Conservation (phyloP, 2,329 filamentous ascomycete species). For the Graphiopsis chlorocephala region DNA sequence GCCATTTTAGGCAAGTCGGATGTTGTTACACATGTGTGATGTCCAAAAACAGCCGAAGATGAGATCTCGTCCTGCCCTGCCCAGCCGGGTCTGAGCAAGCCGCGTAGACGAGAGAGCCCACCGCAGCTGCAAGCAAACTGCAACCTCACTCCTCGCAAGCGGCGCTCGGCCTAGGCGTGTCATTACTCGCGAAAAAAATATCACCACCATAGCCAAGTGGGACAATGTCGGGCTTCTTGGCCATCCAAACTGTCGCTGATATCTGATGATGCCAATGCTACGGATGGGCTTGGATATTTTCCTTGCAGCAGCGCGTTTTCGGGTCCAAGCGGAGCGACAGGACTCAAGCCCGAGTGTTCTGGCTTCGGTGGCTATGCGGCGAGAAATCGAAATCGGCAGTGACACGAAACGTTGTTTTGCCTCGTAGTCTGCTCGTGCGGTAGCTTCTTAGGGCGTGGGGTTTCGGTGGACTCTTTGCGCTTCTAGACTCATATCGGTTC, state of each 20-base stretch:
- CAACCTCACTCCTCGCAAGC: background rate
- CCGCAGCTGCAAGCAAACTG: background rate
- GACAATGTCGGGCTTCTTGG: background rate
- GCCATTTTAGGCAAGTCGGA: background rate
- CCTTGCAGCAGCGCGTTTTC: too few species aligned
- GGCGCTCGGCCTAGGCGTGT: background rate
- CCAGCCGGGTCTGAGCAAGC: background rate
- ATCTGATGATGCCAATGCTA: background rate
- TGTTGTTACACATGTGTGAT: background rate
- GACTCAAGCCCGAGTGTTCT: background rate
- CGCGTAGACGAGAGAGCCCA: background rate
- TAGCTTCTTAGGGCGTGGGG: too few species aligned
- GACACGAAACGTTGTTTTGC: too few species aligned
- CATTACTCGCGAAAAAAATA: background rate
- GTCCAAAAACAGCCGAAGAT: background rate
- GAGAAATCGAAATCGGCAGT: slow-evolving; percentile 1
- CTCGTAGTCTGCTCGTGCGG: too few species aligned
- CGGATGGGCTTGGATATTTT: background rate
- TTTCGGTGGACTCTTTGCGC: background rate
- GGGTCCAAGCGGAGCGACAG: background rate
- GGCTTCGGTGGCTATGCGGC: slow-evolving; percentile 11
- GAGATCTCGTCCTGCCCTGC: background rate
- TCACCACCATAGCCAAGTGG: background rate
- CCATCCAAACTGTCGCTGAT: background rate
- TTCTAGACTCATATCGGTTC: background rate